Evolutionary conservation across 148 eudicot genomes (phyloP).

Genomic region (Amaranthus cruentus): DNA sequence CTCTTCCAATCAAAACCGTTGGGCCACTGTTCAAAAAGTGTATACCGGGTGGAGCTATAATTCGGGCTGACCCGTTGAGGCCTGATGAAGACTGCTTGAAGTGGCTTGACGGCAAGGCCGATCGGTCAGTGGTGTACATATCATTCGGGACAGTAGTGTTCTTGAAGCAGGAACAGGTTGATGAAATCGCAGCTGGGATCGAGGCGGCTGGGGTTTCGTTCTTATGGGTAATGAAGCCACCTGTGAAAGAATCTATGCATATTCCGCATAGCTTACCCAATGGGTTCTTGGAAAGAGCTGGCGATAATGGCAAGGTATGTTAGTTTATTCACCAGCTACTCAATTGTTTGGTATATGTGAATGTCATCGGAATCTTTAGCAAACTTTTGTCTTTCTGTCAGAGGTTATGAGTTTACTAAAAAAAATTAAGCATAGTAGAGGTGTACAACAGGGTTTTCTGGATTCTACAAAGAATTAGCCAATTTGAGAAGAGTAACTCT

Average conservation of each 20-base stretch:
- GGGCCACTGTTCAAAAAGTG: constrained; percentile 57
- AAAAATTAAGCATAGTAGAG: too few relatives aligned
- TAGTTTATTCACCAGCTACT: too few relatives aligned
- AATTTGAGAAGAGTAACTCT: too few relatives aligned
- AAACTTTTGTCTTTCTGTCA: too few relatives aligned
- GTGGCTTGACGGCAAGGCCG: constrained; percentile 57
- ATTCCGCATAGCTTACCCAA: constrained; percentile 37
- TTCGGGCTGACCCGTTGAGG: constrained; percentile 46
- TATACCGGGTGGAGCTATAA: not conserved
- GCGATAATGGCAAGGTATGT: constrained; percentile 50
- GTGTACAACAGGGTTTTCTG: too few relatives aligned
- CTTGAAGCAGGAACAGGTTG: constrained; percentile 55
- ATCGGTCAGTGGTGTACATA: constrained; percentile 55
- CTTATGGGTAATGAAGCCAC: constrained; percentile 74
- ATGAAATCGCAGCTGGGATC: constrained; percentile 67
- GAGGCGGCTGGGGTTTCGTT: constrained; percentile 45
- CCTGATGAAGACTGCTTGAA: constrained; percentile 38
- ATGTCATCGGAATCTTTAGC: too few relatives aligned
- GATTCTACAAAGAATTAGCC: too few relatives aligned
- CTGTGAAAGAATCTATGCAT: constrained; percentile 24
- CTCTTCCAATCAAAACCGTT: constrained; percentile 47
- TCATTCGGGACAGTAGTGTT: constrained; percentile 68
- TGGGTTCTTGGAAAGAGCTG: constrained; percentile 52
- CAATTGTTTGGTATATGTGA: too few relatives aligned
- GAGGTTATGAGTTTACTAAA: too few relatives aligned